These are phyloP conservation scores for Eucalyptus tenuipes DNA, from an alignment of 345 rosid species.

Conservation along the genomic window DNA sequence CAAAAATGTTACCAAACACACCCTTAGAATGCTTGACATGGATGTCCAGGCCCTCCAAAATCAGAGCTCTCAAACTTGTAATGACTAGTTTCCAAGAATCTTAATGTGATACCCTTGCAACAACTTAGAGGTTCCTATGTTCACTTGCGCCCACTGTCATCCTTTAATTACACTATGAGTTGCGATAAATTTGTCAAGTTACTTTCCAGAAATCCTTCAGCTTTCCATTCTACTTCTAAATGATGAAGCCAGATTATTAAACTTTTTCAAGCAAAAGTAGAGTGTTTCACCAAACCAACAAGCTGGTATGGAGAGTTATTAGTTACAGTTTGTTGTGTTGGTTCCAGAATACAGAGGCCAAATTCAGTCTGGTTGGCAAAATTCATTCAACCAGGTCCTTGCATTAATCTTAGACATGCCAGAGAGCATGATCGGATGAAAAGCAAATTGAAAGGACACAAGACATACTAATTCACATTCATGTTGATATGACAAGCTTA, in stretches of 20 bases:
- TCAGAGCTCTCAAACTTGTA: not conserved
- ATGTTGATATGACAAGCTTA: not conserved
- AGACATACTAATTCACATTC: not conserved
- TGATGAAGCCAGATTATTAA: not conserved
- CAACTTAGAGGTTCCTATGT: not conserved
- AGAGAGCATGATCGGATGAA: not conserved
- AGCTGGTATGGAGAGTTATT: not conserved
- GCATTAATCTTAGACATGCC: not conserved
- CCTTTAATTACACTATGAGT: not conserved
- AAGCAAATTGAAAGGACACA: not conserved
- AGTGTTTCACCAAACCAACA: not conserved
- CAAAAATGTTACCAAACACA: too few relatives aligned
- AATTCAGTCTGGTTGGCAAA: not conserved
- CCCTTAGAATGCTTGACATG: not conserved
- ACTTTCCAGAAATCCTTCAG: not conserved
- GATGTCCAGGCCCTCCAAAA: not conserved
- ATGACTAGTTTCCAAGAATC: not conserved
- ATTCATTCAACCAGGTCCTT: not conserved
- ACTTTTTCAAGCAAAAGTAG: not conserved
- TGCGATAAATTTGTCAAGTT: not conserved
- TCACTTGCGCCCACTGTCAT: not conserved
- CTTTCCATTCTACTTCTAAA: not conserved
- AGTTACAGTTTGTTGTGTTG: not conserved
- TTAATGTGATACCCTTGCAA: not conserved
- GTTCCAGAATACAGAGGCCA: not conserved